Conservation (phyloP, 805 yeast genomes). For the Brettanomyces custersianus region DNA sequence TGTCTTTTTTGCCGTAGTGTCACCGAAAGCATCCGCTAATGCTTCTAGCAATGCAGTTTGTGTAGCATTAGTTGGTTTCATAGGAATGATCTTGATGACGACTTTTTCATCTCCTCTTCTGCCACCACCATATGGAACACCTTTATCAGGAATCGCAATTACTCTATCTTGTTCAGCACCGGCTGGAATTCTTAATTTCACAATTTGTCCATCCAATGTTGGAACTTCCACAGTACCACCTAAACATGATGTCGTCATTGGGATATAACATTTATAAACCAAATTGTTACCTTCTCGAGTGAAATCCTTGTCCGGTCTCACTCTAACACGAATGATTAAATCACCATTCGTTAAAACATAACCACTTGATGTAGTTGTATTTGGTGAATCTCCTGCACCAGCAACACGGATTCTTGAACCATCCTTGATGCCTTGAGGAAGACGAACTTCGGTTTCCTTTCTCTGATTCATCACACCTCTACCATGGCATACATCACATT, state of each 20-base stretch:
- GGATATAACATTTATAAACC: slow-evolving; percentile 55
- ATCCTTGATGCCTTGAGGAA: slow-evolving; percentile 84
- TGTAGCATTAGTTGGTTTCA: slow-evolving; percentile 70
- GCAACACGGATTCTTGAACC: slow-evolving; percentile 79
- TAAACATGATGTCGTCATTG: slow-evolving; percentile 92
- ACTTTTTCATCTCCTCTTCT: slow-evolving; percentile 79
- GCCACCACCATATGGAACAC: slow-evolving; percentile 58
- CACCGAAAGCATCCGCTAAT: slow-evolving; percentile 83
- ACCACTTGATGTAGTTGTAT: slow-evolving; percentile 62
- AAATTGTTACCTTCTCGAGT: slow-evolving; percentile 59
- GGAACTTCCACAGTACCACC: slow-evolving; percentile 93
- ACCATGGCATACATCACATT: slow-evolving; percentile 79
- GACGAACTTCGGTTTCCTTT: slow-evolving; percentile 68
- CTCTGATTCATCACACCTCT: slow-evolving; percentile 68
- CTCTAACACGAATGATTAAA: slow-evolving; percentile 71
- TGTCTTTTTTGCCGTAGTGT: slow-evolving; percentile 65
- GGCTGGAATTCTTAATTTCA: slow-evolving; percentile 71
- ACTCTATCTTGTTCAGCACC: slow-evolving; percentile 76
- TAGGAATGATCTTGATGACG: slow-evolving; percentile 57
- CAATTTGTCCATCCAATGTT: slow-evolving; percentile 63
- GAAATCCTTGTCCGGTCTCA: slow-evolving; percentile 66
- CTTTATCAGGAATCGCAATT: slow-evolving; percentile 75
- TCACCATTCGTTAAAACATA: slow-evolving; percentile 76
- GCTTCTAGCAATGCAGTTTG: slow-evolving; percentile 90
- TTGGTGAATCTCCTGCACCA: slow-evolving; percentile 88